Evolutionary conservation across 306 rosid species (phyloP).

Genomic region (Sesbania bispinosa): DNA sequence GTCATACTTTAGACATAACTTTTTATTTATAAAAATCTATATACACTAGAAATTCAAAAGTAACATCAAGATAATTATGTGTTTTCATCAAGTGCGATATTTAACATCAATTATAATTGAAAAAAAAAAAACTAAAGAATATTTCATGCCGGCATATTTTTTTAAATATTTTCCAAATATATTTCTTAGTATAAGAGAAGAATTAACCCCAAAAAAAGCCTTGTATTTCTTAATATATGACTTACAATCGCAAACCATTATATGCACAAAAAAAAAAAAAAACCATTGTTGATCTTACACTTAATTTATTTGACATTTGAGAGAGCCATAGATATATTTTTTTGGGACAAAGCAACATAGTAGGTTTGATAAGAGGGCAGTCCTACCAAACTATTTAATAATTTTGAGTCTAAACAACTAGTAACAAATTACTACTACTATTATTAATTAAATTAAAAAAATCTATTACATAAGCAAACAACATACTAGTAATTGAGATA

Average conservation of each 20-base stretch:
- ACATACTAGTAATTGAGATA: neutral
- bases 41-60: too few species aligned
- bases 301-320: too few species aligned
- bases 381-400: neutral
- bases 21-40: neutral
- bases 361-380: neutral
- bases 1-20: neutral
- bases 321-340: too few species aligned
- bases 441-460: neutral
- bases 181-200: neutral
- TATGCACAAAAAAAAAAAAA: too few species aligned
- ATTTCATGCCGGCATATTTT: neutral
- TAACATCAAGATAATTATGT: neutral
- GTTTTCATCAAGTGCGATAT: neutral
- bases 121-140: neutral
- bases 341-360: constrained; percentile 1
- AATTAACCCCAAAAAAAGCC: neutral
- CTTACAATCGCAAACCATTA: too few species aligned
- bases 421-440: too few species aligned
- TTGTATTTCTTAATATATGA: neutral
- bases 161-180: too few species aligned
- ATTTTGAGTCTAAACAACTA: neutral
- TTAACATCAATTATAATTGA: neutral
- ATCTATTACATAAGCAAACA: neutral
- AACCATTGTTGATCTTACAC: too few species aligned